Evolutionary conservation across 495 filamentous ascomycete genomes (phyloP).

Genomic region (Pseudoneurospora amorphoporcata): DNA sequence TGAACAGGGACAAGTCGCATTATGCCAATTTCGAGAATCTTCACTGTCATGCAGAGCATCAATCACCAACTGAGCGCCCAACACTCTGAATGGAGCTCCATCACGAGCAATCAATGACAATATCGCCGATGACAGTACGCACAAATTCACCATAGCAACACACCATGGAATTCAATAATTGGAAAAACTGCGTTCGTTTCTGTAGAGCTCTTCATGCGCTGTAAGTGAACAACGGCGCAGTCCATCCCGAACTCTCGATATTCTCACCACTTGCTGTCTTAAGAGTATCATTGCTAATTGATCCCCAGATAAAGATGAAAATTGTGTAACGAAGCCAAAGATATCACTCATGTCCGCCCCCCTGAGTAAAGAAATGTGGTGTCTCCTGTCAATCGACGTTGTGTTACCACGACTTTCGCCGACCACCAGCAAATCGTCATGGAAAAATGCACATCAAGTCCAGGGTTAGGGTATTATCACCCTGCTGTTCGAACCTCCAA

Average conservation of each 20-base stretch:
- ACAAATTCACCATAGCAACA: background rate
- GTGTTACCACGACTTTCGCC: background rate
- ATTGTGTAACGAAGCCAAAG: background rate
- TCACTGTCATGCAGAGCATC: background rate
- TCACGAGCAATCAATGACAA: too few relatives aligned
- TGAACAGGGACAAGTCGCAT: background rate
- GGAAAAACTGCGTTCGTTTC: background rate
- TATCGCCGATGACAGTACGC: background rate
- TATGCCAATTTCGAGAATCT: background rate
- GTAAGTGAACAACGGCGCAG: background rate
- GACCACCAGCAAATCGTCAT: background rate
- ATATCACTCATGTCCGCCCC: background rate
- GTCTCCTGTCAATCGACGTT: background rate
- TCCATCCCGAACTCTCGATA: background rate
- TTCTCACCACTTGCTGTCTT: background rate
- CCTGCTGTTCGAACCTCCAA: background rate
- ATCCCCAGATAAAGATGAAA: background rate
- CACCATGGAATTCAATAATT: background rate
- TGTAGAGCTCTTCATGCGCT: background rate
- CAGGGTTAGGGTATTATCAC: background rate
- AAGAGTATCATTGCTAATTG: background rate
- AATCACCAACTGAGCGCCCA: too few relatives aligned
- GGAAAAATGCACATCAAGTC: background rate
- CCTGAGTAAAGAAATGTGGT: background rate
- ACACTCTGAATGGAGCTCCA: too few relatives aligned